Evolutionary conservation across 169 alveolate genomes (phyloP), one percentile per base, ranked within the genome.

Genomic region (Cryptosporidium xiaoi): DNA sequence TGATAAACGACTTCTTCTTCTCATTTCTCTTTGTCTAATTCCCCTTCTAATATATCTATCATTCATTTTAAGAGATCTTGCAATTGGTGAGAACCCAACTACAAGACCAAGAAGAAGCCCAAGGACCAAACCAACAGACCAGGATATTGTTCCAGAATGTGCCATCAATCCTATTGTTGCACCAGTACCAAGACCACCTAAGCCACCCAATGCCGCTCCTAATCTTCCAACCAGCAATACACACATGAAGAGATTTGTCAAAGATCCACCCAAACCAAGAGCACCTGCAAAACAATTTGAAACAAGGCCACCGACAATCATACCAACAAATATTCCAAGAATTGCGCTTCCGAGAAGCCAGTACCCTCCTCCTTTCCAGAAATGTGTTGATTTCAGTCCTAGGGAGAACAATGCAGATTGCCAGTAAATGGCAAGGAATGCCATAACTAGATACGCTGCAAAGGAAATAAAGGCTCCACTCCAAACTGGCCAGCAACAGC

Each of bases 361-460:
- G 65, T 84, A 84, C 46, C 93, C 93, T 24, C 93, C 92, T 65
- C 93, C 92, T 31, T 83, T 64, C 90, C 90, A 87, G 29, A 91
- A 85, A 48, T 87, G 90, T 1, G 90, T 53, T 1, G 93, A 90
- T 46, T 82, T 58, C 18, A 91, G 64, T 2, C 92, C 93, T n/a
- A 60, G 64, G n/a, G 87, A 77, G 51, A 77, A 77, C 29, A 77
- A 27, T 15, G 77, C 87, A 16, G 87, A 77, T 60, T 77, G 87
- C 87, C 87, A 77, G 36, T 60, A 77, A 40, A 62, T 77, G 13
- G 87, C 87, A 34, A 77, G 64, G 64, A 77, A 77, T 24, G 87
- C 87, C 69, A 77, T 77, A 10, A 77, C 36, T 40, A 77, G 7
- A 77, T 77, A 77, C n/a, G 77, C 87, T 5, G 50, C 71, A 18